Conservation (phyloP, 2,329 filamentous ascomycete species). For the Coniochaeta prunicola region DNA sequence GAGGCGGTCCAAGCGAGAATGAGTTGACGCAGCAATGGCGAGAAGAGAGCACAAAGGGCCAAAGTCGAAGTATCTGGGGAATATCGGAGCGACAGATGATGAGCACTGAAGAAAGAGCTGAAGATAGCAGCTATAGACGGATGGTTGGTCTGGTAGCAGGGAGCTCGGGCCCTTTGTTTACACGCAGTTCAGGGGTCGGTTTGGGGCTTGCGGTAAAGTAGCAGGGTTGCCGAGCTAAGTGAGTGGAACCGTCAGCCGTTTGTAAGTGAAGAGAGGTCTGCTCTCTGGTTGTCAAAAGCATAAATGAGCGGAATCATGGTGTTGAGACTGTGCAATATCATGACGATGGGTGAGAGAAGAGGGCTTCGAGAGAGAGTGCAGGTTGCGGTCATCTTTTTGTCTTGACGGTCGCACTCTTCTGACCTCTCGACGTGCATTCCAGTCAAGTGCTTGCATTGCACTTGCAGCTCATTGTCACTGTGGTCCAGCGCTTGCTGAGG, state of each 20-base stretch:
- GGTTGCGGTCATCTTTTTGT: neutral
- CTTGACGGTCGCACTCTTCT: neutral
- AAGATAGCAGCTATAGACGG: neutral
- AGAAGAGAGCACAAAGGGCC: neutral
- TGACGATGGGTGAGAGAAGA: neutral
- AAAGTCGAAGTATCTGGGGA: neutral
- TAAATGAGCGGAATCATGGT: neutral
- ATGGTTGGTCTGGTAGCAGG: slow-evolving; percentile 8
- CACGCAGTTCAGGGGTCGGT: slow-evolving; percentile 11
- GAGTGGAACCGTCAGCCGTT: slow-evolving; percentile 1
- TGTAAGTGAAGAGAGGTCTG: neutral
- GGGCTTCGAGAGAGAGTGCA: neutral
- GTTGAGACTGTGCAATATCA: neutral
- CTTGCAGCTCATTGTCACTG: neutral
- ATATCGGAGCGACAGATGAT: neutral
- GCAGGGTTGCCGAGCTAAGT: neutral
- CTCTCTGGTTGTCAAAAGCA: neutral
- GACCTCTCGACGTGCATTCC: neutral
- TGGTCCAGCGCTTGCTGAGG: neutral
- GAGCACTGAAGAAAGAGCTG: neutral
- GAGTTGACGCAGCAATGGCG: neutral
- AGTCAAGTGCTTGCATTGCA: neutral
- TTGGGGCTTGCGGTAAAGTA: neutral
- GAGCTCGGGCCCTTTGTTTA: slow-evolving; percentile 33
- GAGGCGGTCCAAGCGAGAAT: neutral